Base-by-base conservation (phyloP, 2,329 filamentous ascomycete genomes). In the Rhinocladiella similis region DNA sequence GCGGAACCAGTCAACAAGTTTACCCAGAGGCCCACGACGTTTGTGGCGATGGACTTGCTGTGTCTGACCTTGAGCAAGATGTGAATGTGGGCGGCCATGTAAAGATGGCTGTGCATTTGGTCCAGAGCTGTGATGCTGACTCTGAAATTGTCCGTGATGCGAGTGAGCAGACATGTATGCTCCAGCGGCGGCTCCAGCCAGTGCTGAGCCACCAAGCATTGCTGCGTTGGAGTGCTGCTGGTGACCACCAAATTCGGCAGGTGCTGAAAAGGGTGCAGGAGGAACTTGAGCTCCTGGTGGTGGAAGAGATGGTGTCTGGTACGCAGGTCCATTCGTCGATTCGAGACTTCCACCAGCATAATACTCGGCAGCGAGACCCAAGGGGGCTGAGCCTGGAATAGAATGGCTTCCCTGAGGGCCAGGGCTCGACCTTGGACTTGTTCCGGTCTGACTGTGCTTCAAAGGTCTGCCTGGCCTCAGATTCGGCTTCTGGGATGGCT, bases 1-100 rank as follows among this genome's bases (percentile, higher is more conserved):
- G 66, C 78, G 83, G 81, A 80, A 86, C 75, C 80, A 87, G 64
- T 83, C 81, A 38, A 83, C 75, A 27, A 85, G 75, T 48, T 75
- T 79, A 36, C 74, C 75, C 1, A 87, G 73, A 0, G 84, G 80
- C 0, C 83, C 83, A 43, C 75, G 76, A 55, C 82, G 82, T 50
- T 79, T 78, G 62, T 82, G 81, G 41, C 73, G 68, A 56, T 70
- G 53, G 12, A 39, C 53, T 16, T 63, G 60, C 36, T 62, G 59
- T 50, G 58, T 57, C 25, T 50, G 57, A 12, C 29, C 29, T 33
- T 33, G 29, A 13, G 53, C 18, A 13, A 39, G 22, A 18, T 50
- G 51, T 22, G 42, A 50, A n/a, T 41, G 18, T 4, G 41, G 20
- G 18, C 27, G 22, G 19, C 47, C 35, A 36, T 45, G 42, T 19